phyloP scores from a whole-genome alignment of 257 asterid species.

The Solanum infundibuliforme region DNA sequence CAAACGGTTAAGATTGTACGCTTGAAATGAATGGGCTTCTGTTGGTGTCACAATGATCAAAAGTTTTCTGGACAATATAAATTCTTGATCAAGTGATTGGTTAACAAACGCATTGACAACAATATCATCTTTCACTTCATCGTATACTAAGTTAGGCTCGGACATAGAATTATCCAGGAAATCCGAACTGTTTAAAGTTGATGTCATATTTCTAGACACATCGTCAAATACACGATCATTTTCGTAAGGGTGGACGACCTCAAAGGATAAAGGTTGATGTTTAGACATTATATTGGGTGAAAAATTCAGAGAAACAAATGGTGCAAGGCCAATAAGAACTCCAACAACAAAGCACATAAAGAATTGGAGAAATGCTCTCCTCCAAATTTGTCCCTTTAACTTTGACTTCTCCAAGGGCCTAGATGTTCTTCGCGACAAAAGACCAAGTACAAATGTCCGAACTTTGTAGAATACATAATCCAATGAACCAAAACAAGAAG shows the following conservation, averaged over 20 bases:
- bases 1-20: conserved; percentile 42
- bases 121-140: conserved; percentile 10
- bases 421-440: conserved; percentile 40
- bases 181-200: conserved; percentile 6
- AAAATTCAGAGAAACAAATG: conserved; percentile 29
- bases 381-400: conserved; percentile 47
- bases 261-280: conserved; percentile 26
- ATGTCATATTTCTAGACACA: conserved; percentile 13
- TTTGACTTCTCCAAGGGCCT: conserved; percentile 41
- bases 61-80: conserved; percentile 29
- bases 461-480: conserved; percentile 38
- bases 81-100: conserved; percentile 13
- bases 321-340: conserved; percentile 40
- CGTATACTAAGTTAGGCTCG: background rate
- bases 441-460: conserved; percentile 25
- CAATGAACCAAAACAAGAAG: conserved; percentile 31
- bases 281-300: conserved; percentile 22
- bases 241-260: conserved; percentile 4
- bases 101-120: background rate
- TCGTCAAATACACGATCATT: background rate
- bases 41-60: conserved; percentile 62
- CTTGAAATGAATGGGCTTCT: conserved; percentile 29
- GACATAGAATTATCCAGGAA: conserved; percentile 10
- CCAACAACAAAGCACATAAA: conserved; percentile 52
- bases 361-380: conserved; percentile 50